phyloP scores from a whole-genome alignment of 108 stramenopile genomes.

The Nitzschia sp. region DNA sequence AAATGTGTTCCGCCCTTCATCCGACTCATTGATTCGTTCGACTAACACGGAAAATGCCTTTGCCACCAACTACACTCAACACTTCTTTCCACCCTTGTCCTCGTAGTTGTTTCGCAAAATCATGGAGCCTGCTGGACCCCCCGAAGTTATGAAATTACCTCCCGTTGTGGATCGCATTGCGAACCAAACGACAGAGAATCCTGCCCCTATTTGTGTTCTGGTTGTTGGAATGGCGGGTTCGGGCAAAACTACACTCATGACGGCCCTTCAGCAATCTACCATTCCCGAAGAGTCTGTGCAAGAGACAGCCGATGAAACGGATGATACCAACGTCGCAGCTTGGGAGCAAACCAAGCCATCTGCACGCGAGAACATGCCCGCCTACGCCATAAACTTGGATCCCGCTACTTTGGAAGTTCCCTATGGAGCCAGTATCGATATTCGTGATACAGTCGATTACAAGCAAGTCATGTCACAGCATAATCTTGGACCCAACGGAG shows the following conservation, averaged over 20 bases:
- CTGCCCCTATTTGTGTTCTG: slow-evolving; percentile 74
- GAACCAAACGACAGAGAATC: slow-evolving; percentile 19
- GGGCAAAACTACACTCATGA: slow-evolving; percentile 88
- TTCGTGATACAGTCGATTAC: slow-evolving; percentile 98
- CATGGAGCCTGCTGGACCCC: slow-evolving; percentile 16
- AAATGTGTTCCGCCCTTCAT: no score
- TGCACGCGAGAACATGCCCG: slow-evolving; percentile 20
- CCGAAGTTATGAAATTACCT: slow-evolving; percentile 25
- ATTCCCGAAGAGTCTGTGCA: slow-evolving; percentile 26
- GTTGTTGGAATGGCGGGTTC: slow-evolving; percentile 93
- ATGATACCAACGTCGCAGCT: not conserved
- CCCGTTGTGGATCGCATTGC: slow-evolving; percentile 44
- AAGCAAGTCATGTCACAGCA: slow-evolving; percentile 98
- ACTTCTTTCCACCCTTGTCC: no score
- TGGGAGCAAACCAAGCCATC: not conserved
- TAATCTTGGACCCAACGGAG: slow-evolving; percentile 98
- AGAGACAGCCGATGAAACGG: slow-evolving; percentile 6
- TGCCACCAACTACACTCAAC: no score
- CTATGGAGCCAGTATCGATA: slow-evolving; percentile 95
- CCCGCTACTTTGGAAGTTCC: slow-evolving; percentile 93
- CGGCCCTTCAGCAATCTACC: slow-evolving; percentile 64
- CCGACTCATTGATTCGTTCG: no score
- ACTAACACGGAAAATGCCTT: no score
- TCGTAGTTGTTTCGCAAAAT: not conserved
- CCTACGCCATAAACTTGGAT: slow-evolving; percentile 96